These are phyloP conservation scores for Colletotrichum brevisporum DNA, from an alignment of 2,329 filamentous ascomycete species.

Conservation along the genomic window DNA sequence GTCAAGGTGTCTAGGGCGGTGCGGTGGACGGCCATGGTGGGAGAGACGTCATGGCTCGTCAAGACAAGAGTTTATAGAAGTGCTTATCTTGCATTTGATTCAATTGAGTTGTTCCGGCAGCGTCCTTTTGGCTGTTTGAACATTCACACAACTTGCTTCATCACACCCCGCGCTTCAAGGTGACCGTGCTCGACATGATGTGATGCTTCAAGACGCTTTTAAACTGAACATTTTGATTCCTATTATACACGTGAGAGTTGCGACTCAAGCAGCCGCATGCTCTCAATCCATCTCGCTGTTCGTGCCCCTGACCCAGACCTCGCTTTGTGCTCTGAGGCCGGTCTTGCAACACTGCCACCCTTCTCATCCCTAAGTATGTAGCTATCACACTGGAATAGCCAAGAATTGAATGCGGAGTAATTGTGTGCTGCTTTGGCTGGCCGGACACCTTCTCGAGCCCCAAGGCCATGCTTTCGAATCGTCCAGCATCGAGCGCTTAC, in stretches of 20 bases:
- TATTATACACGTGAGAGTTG: not conserved
- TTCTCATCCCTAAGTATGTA: slow-evolving; percentile 14
- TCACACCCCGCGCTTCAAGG: not conserved
- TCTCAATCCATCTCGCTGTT: not conserved
- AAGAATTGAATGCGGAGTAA: slow-evolving; percentile 21
- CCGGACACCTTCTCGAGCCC: not conserved
- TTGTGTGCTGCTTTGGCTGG: not conserved
- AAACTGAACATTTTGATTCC: not conserved
- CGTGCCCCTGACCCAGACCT: too few relatives aligned
- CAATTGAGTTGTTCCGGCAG: slow-evolving; percentile 25
- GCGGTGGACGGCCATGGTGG: slow-evolving; percentile 63
- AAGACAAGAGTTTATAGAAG: slow-evolving; percentile 32
- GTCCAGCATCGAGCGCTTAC: slow-evolving; percentile 50
- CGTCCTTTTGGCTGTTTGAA: not conserved
- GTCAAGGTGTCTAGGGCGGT: slow-evolving; percentile 52
- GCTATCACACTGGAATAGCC: slow-evolving; percentile 6
- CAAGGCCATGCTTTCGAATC: not conserved
- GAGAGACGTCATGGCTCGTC: slow-evolving; percentile 72
- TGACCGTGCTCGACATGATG: not conserved
- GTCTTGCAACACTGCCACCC: not conserved
- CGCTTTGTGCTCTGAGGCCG: not conserved
- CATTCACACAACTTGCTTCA: not conserved
- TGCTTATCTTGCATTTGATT: slow-evolving; percentile 11
- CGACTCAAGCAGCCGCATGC: not conserved
- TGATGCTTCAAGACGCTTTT: not conserved